Base-by-base conservation (phyloP, 2,329 filamentous ascomycete species). In the Beauveria brongniartii region DNA sequence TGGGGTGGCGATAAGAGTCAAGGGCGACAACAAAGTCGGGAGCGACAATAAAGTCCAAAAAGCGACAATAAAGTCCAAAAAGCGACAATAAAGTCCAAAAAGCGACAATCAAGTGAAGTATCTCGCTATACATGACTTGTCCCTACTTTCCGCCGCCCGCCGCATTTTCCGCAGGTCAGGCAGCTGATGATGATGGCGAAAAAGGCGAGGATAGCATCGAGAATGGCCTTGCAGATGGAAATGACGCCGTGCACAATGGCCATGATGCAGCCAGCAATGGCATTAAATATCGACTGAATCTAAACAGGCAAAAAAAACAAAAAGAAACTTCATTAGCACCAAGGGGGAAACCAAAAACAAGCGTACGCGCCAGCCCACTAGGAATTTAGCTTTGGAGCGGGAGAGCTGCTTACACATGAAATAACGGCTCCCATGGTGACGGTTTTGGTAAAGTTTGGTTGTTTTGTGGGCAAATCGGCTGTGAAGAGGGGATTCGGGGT, bases 341-440 rank as follows among this genome's bases (percentile, higher is more conserved):
- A 24, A 9, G 16, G 24, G 9, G 10, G 16, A 7, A 34, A 56
- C 47, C 26, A 20, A 26, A 44, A 55, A 55, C 10, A 22, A 47
- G 44, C n/a, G 46, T 37, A 37, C 34, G 34, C 12, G 34, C 34
- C 34, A 37, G 34, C 12, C 34, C 34, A 26, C 47, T 46, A 51
- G 26, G 47, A 30, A 26, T n/a, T 20, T n/a, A 47, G 16, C n/a
- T 47, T 14, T 16, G 10, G 24, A n/a, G 50, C n/a, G 20, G 18
- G 37, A n/a, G 50, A 41, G 24, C 56, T 16, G 82, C 89, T 70
- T 90, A 93, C 90, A 72, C 90, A 92, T 73, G 89, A 92, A 67
- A 91, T 80, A 70, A 94, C 86, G 75, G 88, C 89, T 78, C 90
- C 90, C 90, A 94, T 93, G 63, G 43, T 75, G 68, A 62, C 57